phyloP scores from a whole-genome alignment of 2,329 filamentous ascomycete species.

The Fusarium ambrosium region DNA sequence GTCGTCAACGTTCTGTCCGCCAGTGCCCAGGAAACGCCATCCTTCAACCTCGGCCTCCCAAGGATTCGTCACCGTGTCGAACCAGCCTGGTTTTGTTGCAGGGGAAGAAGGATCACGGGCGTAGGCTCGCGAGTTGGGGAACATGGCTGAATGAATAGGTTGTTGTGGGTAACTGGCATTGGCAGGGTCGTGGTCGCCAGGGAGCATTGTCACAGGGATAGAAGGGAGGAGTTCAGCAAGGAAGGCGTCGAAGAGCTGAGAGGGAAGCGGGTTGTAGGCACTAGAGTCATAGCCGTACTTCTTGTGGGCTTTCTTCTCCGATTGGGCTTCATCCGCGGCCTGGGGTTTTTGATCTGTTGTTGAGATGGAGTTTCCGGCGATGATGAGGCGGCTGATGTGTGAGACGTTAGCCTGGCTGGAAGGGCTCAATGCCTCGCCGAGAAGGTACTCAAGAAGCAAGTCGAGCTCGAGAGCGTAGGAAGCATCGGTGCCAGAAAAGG shows the following conservation, averaged over 20 bases:
- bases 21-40: constrained; percentile 87
- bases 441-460: constrained; percentile 86
- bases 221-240: constrained; percentile 84
- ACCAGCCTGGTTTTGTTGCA: constrained; percentile 73
- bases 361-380: constrained; percentile 93
- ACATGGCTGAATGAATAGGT: constrained; percentile 92
- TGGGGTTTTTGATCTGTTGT: constrained; percentile 62
- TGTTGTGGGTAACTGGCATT: constrained; percentile 94
- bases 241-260: constrained; percentile 86
- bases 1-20: constrained; percentile 94
- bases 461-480: constrained; percentile 82
- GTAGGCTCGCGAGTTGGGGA: constrained; percentile 81
- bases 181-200: constrained; percentile 87
- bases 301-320: constrained; percentile 69
- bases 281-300: constrained; percentile 96
- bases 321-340: constrained; percentile 51
- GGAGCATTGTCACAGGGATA: constrained; percentile 89
- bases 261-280: constrained; percentile 88
- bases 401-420: constrained; percentile 70
- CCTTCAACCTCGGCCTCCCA: constrained; percentile 93
- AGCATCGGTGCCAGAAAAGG: constrained; percentile 80
- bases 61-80: constrained; percentile 92
- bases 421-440: constrained; percentile 81
- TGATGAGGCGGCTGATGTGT: constrained; percentile 85
- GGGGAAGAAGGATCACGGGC: constrained; percentile 60